Evolutionary conservation across 2,329 filamentous ascomycete species (phyloP), one percentile per base, ranked within the genome.

Genomic region (Dissoconium aciculare): DNA sequence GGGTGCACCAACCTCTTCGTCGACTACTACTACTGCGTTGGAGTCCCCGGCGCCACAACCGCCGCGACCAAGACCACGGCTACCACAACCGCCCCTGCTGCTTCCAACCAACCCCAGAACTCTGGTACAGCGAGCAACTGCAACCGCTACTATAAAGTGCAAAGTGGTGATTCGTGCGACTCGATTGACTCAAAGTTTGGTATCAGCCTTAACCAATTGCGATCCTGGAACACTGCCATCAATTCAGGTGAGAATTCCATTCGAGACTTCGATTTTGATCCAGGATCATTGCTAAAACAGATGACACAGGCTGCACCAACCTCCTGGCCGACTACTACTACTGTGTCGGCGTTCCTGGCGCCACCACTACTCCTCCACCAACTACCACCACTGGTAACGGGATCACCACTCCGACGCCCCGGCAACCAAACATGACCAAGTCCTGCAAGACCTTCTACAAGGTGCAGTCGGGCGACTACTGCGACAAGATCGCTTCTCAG

Each of bases 51-150:
- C 27, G 12, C 26, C 29, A 23, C 24, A 29, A 35, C 37, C 6
- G 15, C 12, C 2, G 42, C 44, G 4, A 32, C 15, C 11, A 44
- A 44, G 33, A 46, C 40, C 4, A 42, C 37, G 24, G 43, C 43
- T 17, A 28, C 39, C n/a, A 31, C 35, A 9, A 41, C 30, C 19
- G 31, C 37, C 3, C n/a, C n/a, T n/a, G n/a, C n/a, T n/a, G n/a
- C n/a, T n/a, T n/a, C n/a, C n/a, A n/a, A n/a, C n/a, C n/a, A n/a
- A n/a, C n/a, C n/a, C n/a, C n/a, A n/a, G n/a, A n/a, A n/a, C n/a
- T 24, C 29, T 10, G 33, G 33, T 9, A 6, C 32, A 12, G 30
- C 28, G n/a, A 6, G 24, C 4, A 26, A 31, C 28, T 35, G 33
- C 12, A 15, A 24, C 17, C 19, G 27, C 15, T 35, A 24, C 29